Evolutionary conservation across 495 filamentous ascomycete genomes (phyloP), one percentile per base, ranked within the genome.

Genomic region (Astrocystis sublimbata): DNA sequence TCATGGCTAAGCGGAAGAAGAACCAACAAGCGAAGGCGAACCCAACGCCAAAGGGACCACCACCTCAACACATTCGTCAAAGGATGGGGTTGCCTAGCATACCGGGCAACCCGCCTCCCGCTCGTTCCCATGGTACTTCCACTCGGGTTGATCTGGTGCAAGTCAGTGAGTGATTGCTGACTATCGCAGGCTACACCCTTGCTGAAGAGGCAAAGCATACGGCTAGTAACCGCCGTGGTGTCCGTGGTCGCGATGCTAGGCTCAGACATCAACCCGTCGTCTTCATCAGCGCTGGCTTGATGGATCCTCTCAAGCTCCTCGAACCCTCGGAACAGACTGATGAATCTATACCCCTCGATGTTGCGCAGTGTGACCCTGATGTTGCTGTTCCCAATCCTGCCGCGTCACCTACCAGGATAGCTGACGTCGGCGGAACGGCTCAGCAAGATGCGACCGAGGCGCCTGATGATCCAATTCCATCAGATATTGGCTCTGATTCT

Each of bases 131-230:
- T 17, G 57, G 59, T 66, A 68, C 59, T 63, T 71, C 19, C 19
- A n/a, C 42, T 26, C 51, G 17, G 15, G 10, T 21, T 40, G 7
- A 28, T 28, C 60, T 19, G 6, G 12, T 24, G 13, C 19, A 49
- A 15, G 30, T 31, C 10, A 67, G 61, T 23, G 31, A 67, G 61
- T 23, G 31, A 13, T 30, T 19, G 49, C 60, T 68, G 51, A 56
- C 51, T 17, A 23, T 38, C 35, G 12, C 13, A 78, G 79, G 68
- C 26, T 85, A 89, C 61, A 86, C 88, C 0, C 81, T 96, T 76
- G 78, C 81, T 52, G 87, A 94, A 57, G 92, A 92, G 75, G 92
- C 90, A 60, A 85, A 84, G 49, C 89, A 92, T 64, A 93, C 91
- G 19, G 85, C 85, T 71, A 81, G 78, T 4, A 85, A 89, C 61